phyloP scores from a whole-genome alignment of 2,329 filamentous ascomycete species.

The Sordariomycetes sp. region DNA sequence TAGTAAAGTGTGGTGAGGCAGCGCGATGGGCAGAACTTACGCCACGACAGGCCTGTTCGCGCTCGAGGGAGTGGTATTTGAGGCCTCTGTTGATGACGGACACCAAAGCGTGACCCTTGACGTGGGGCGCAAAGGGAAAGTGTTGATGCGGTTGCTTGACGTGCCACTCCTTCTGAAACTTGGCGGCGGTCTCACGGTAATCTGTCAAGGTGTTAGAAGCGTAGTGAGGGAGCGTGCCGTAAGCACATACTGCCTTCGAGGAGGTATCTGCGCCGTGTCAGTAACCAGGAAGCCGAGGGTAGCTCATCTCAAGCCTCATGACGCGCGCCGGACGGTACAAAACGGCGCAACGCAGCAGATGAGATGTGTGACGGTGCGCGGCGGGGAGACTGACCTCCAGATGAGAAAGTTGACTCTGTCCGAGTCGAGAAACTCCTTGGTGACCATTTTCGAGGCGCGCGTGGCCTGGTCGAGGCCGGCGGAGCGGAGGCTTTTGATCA shows the following conservation, averaged over 20 bases:
- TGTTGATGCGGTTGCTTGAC: constrained; percentile 52
- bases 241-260: constrained; percentile 52
- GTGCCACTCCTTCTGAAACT: constrained; percentile 62
- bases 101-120: constrained; percentile 56
- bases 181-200: constrained; percentile 58
- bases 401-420: constrained; percentile 62
- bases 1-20: background rate
- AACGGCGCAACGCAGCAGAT: background rate
- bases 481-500: background rate
- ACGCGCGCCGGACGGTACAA: background rate
- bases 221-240: background rate
- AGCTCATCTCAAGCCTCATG: background rate
- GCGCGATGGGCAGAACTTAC: constrained; percentile 22
- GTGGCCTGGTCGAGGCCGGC: too few relatives aligned
- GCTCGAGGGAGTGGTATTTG: constrained; percentile 49
- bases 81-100: constrained; percentile 55
- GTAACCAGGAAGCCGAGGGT: constrained; percentile 2
- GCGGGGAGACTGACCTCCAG: constrained; percentile 50
- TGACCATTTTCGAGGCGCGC: constrained; percentile 42
- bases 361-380: constrained; percentile 6
- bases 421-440: constrained; percentile 55
- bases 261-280: constrained; percentile 48
- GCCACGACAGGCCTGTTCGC: constrained; percentile 41
- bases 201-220: constrained; percentile 29
- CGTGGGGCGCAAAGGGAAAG: constrained; percentile 55